Conservation (phyloP, 2,329 filamentous ascomycete species). For the Cercospora canescens region DNA sequence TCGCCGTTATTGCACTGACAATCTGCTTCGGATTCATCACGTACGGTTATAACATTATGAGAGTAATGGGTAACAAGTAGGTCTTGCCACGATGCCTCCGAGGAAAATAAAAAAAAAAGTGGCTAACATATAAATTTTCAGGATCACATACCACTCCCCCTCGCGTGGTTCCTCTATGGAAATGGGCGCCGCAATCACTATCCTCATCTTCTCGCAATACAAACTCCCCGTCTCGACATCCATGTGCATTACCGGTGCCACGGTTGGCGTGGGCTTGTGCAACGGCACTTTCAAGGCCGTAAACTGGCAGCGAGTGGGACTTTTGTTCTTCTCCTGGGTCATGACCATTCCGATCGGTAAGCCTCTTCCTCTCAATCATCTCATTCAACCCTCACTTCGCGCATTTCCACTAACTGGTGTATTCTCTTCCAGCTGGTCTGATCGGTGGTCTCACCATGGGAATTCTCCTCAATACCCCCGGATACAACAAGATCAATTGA, state of each 20-base stretch:
- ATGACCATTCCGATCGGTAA: conserved; percentile 52
- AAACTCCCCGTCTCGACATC: conserved; percentile 63
- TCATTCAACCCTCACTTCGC: no score
- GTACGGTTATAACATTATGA: conserved; percentile 65
- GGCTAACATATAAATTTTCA: conserved; percentile 39
- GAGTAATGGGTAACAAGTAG: conserved; percentile 19
- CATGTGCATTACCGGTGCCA: conserved; percentile 62
- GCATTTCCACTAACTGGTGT: not conserved
- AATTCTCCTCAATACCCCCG: conserved; percentile 39
- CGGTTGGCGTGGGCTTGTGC: conserved; percentile 61
- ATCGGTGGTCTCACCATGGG: conserved; percentile 56
- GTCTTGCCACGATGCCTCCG: not conserved
- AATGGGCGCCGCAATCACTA: conserved; percentile 57
- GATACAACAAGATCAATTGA: not conserved
- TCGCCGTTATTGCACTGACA: conserved; percentile 53
- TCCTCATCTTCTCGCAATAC: conserved; percentile 63
- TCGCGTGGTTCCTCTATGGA: conserved; percentile 60
- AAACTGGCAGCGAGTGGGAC: conserved; percentile 62
- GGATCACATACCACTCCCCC: conserved; percentile 60
- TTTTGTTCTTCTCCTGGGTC: conserved; percentile 61
- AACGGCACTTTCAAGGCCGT: conserved; percentile 57
- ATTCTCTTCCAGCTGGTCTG: conserved; percentile 40
- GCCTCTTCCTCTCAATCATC: conserved; percentile 43
- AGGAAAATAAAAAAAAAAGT: not conserved
- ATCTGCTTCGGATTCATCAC: conserved; percentile 60